Base-by-base conservation (phyloP, 345 rosid species). In the Pistacia atlantica region DNA sequence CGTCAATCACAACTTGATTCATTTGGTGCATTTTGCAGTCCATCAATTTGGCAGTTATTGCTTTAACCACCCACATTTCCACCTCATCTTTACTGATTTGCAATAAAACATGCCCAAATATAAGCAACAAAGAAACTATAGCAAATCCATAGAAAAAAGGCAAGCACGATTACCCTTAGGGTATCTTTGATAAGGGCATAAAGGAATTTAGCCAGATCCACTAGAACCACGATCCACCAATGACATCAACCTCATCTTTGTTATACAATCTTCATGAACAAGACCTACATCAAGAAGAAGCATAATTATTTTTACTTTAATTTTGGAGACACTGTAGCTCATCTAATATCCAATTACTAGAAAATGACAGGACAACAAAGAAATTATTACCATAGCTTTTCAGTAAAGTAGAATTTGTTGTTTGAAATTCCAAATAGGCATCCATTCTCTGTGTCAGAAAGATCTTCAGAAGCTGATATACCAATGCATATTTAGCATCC, bases 11-110 rank as follows among this genome's bases (percentile, higher is more conserved):
- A 77, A 83, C 89, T 86, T 89, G 86, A 85, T 93, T 95, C 98
- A 93, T 87, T 86, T 95, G 98, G 82, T 95, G 94, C 89, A 95
- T 93, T 83, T 89, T 93, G 80, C 97, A 89, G 58, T 87, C 92
- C 57, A 92, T 73, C 81, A 95, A 80, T 84, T 95, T 90, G 0
- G 94, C 89, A 37, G 92, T 89, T 81, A 87, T 89, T 58, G 99
- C 97, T 87, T 87, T 95, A 6, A 93, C 96, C 66, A 95, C 87
- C 98, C 99, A 93, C 49, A 78, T 35, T 78, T 95, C 98, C 62
- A 93, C 92, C 80, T 92, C 98, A 79, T 89, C 90, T n/a, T 92
- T 92, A 52, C 79, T 80, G 72, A 93, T 84, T 97, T 95, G 86
- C 65, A 25, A 76, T 17, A 31, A 31, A 37, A 68, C 49, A 67